These are phyloP conservation scores for Rhododendron ovatum DNA, from an alignment of 148 eudicot genomes.

Conservation along the genomic window DNA sequence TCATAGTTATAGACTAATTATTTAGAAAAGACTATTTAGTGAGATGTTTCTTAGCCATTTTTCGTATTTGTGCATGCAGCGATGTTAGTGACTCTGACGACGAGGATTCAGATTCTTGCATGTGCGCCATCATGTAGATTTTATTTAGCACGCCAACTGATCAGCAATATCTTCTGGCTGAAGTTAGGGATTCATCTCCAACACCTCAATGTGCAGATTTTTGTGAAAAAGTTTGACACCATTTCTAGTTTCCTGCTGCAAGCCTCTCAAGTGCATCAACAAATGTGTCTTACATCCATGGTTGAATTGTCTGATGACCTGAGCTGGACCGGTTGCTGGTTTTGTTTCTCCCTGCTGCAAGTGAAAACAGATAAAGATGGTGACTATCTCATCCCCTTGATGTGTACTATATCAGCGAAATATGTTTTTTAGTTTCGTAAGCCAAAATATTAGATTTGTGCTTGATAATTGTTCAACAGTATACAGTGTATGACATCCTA, in stretches of 20 bases:
- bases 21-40: not conserved
- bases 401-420: not conserved
- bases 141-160: not conserved
- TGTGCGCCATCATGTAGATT: constrained; percentile 44
- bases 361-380: not conserved
- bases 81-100: constrained; percentile 49
- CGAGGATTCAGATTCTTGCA: constrained; percentile 41
- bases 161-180: constrained; percentile 4
- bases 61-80: constrained; percentile 23
- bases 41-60: not conserved
- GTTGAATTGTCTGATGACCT: not conserved
- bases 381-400: not conserved
- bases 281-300: not conserved
- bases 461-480: not conserved
- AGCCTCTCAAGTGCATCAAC: not conserved
- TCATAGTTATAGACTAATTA: not conserved
- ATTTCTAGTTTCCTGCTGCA: not conserved
- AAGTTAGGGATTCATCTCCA: constrained; percentile 4
- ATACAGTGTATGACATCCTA: not conserved
- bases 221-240: not conserved
- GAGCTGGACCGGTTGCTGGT: not conserved
- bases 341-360: not conserved
- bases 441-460: not conserved
- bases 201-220: not conserved
- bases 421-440: not conserved